These are phyloP conservation scores for Smallanthus sonchifolius DNA, from an alignment of 129 eudicot genomes.

Conservation along the genomic window DNA sequence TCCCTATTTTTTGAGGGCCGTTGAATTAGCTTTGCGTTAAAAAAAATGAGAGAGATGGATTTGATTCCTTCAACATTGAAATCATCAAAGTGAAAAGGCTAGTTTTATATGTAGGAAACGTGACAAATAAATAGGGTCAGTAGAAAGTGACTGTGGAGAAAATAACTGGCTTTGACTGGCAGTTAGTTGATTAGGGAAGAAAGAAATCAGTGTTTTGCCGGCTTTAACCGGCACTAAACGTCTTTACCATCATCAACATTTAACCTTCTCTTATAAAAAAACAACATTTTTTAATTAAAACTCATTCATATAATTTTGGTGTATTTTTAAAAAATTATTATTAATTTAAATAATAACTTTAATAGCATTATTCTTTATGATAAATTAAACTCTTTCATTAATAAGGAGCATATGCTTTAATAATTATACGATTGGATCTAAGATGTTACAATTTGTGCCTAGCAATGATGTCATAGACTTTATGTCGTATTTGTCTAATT, in stretches of 20 bases:
- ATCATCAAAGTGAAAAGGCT: slow-evolving; percentile 3
- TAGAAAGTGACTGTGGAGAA: slow-evolving; percentile 4
- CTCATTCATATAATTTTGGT: not conserved
- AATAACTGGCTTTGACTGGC: not conserved
- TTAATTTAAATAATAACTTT: not conserved
- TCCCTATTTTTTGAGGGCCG: no score
- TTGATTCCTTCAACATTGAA: slow-evolving; percentile 3
- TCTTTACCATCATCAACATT: slow-evolving; percentile 5
- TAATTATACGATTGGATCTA: not conserved
- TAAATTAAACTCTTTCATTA: not conserved
- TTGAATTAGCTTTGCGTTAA: no score
- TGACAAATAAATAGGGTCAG: slow-evolving; percentile 1
- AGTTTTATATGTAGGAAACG: slow-evolving; percentile 5
- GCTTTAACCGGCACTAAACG: not conserved
- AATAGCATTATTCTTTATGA: not conserved
- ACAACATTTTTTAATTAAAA: not conserved
- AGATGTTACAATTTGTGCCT: no score
- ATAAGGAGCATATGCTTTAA: not conserved
- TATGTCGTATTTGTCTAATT: not conserved
- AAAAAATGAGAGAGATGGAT: not conserved
- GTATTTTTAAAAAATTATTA: not conserved
- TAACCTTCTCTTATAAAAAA: not conserved
- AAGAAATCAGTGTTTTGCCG: not conserved
- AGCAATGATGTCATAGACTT: not conserved
- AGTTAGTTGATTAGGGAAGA: not conserved